Evolutionary conservation across 768 basidiomycete species (phyloP).

Genomic region (Crassisporium funariophilum): DNA sequence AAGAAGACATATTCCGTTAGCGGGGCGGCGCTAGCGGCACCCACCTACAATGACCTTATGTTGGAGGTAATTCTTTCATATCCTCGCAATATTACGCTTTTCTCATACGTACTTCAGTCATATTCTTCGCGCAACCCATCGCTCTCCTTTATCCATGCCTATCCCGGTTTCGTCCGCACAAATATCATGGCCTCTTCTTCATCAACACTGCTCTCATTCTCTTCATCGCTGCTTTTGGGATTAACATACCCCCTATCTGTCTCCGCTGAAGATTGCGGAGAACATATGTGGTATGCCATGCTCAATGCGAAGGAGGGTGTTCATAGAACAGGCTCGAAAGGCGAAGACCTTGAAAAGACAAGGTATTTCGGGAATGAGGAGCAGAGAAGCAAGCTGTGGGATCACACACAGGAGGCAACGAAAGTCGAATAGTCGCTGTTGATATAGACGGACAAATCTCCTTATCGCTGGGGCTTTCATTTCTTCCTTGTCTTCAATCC

Average conservation of each 20-base stretch:
- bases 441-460: no score
- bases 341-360: conserved; percentile 39
- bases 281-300: conserved; percentile 41
- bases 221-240: conserved; percentile 18
- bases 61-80: conserved; percentile 40
- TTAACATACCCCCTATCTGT: conserved; percentile 29
- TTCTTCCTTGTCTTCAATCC: no score
- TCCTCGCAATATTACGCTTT: not conserved
- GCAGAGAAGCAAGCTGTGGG: conserved; percentile 39
- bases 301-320: conserved; percentile 30
- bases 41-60: conserved; percentile 58
- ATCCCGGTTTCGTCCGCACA: conserved; percentile 43
- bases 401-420: conserved; percentile 27
- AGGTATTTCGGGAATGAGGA: conserved; percentile 38
- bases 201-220: conserved; percentile 22
- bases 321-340: conserved; percentile 32
- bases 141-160: conserved; percentile 38
- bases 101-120: conserved; percentile 21
- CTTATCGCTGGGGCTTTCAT: no score
- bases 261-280: conserved; percentile 30
- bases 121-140: conserved; percentile 33
- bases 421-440: no score
- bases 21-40: conserved; percentile 34
- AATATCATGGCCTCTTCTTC: conserved; percentile 26
- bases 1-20: conserved; percentile 44